Percentiles rank a stretch among this genome's conserved stretches.
phyloP scores from a whole-genome alignment of 768 basidiomycete species.

The Imleria badia region DNA sequence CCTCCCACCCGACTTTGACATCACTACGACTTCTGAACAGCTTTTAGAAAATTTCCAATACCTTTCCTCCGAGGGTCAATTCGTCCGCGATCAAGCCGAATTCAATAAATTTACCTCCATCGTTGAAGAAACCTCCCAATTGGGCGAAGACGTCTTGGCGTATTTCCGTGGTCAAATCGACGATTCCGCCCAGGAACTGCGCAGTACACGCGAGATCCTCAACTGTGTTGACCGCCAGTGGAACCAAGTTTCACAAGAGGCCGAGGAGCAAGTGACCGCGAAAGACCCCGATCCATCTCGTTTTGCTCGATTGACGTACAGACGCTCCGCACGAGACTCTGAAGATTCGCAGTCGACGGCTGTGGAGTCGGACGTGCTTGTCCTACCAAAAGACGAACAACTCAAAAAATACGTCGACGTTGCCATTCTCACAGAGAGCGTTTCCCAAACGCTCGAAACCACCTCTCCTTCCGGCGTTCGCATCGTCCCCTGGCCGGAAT shows the following conservation, averaged over 20 bases:
- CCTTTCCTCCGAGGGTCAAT: slow-evolving; percentile 44
- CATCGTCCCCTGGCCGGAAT: slow-evolving; percentile 38
- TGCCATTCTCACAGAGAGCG: slow-evolving; percentile 20
- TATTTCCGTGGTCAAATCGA: slow-evolving; percentile 55
- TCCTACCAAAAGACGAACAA: slow-evolving; percentile 14
- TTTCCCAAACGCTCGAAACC: slow-evolving; percentile 16
- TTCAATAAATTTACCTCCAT: slow-evolving; percentile 45
- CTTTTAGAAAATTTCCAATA: slow-evolving; percentile 55
- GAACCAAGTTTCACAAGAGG: slow-evolving; percentile 42
- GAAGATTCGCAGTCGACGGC: slow-evolving; percentile 62
- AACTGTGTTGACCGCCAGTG: slow-evolving; percentile 45
- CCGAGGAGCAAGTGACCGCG: slow-evolving; percentile 41
- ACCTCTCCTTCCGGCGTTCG: slow-evolving; percentile 27
- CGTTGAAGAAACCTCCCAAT: slow-evolving; percentile 47
- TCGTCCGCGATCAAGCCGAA: slow-evolving; percentile 37
- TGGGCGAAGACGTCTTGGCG: slow-evolving; percentile 45
- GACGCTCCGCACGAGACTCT: slow-evolving; percentile 56
- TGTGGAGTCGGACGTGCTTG: slow-evolving; percentile 31
- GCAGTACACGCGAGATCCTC: slow-evolving; percentile 44
- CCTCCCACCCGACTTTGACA: slow-evolving; percentile 44
- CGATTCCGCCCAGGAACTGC: slow-evolving; percentile 50
- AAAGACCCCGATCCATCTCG: slow-evolving; percentile 4
- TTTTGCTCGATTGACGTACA: slow-evolving; percentile 20
- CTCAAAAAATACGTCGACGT: slow-evolving; percentile 18
- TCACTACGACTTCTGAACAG: slow-evolving; percentile 42